Conservation (phyloP, 2,329 filamentous ascomycete genomes). For the Rutstroemia sp. region DNA sequence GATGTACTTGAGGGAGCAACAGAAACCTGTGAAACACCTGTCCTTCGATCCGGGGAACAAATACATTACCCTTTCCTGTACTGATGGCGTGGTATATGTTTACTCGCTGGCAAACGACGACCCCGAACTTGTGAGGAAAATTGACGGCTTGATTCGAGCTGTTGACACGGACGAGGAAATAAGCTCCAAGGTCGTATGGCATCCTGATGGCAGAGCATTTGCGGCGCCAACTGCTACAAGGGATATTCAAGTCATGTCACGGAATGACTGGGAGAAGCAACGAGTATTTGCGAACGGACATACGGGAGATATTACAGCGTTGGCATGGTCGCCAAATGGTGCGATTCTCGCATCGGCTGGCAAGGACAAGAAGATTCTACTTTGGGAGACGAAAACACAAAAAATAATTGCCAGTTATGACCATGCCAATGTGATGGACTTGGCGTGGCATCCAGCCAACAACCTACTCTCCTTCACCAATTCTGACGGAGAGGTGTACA, state of each 20-base stretch:
- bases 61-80: conserved; percentile 73
- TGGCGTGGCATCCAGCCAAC: conserved; percentile 84
- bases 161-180: conserved; percentile 71
- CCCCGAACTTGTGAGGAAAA: conserved; percentile 71
- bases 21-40: conserved; percentile 83
- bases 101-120: conserved; percentile 76
- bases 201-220: conserved; percentile 89
- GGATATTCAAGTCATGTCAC: conserved; percentile 82
- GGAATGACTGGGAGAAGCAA: conserved; percentile 83
- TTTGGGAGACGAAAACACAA: conserved; percentile 91
- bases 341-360: conserved; percentile 69
- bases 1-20: conserved; percentile 74
- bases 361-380: conserved; percentile 59
- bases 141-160: conserved; percentile 78
- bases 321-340: conserved; percentile 93
- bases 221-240: conserved; percentile 74
- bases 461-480: conserved; percentile 91
- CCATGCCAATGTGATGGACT: conserved; percentile 74
- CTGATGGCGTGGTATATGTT: conserved; percentile 82
- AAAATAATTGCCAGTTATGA: conserved; percentile 71
- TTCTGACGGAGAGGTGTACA: conserved; percentile 86
- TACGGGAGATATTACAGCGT: conserved; percentile 73
- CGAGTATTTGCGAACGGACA: conserved; percentile 73
- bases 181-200: conserved; percentile 74
- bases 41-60: conserved; percentile 77